A percentile compares a stretch with the other conserved stretches of the same genome.
Conservation (phyloP, 306 rosid species). For the Canavalia gladiata region DNA sequence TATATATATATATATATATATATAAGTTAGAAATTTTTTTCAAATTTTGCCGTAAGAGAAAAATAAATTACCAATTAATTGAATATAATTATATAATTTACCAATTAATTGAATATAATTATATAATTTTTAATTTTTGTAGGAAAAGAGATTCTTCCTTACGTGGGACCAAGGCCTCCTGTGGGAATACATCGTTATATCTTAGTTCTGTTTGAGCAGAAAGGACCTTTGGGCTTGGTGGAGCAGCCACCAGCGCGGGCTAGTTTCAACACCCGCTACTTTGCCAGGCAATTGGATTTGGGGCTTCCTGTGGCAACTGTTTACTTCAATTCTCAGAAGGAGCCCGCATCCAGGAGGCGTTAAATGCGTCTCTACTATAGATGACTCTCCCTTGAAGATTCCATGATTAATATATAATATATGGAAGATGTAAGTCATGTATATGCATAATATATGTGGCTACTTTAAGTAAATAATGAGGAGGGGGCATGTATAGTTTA, state of each 20-base stretch:
- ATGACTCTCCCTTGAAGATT: not conserved
- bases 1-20: no score
- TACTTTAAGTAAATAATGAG: no score
- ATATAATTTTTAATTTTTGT: not conserved
- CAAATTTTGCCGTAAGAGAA: no score
- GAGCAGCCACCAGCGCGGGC: slow-evolving; percentile 71
- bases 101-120: no score
- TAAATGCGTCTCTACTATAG: not conserved
- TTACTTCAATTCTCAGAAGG: slow-evolving; percentile 88
- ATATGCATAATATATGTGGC: no score
- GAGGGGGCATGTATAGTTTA: no score
- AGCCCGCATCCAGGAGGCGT: slow-evolving; percentile 73
- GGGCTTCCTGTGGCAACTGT: slow-evolving; percentile 86
- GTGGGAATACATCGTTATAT: slow-evolving; percentile 89
- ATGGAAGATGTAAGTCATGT: no score
- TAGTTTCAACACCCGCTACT: slow-evolving; percentile 82
- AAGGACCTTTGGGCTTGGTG: slow-evolving; percentile 59
- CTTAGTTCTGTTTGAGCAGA: slow-evolving; percentile 74
- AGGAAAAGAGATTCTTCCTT: slow-evolving; percentile 84
- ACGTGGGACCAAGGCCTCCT: slow-evolving; percentile 78
- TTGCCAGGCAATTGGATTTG: slow-evolving; percentile 64
- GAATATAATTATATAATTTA: no score
- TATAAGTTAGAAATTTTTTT: no score
- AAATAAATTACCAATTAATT: no score
- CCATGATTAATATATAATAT: no score